phyloP scores from a whole-genome alignment of 139 green algal species.

The Micractinium conductrix region DNA sequence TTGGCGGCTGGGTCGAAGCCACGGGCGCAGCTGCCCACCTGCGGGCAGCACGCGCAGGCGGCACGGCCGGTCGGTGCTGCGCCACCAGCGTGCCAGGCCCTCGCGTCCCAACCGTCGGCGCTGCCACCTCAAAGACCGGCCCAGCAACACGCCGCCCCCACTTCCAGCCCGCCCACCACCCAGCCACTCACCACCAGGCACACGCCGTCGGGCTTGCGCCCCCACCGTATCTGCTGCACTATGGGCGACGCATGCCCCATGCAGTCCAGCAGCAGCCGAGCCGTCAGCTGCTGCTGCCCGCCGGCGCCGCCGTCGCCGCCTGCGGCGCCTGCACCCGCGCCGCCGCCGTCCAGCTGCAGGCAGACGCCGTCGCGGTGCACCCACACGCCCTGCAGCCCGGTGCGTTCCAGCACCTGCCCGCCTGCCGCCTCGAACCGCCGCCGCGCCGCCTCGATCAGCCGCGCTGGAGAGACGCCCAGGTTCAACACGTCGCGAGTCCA shows the following conservation, averaged over 20 bases:
- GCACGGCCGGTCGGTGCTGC: too few relatives aligned
- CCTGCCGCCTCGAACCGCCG: conserved; percentile 73
- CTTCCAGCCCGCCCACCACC: too few relatives aligned
- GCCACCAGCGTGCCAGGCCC: too few relatives aligned
- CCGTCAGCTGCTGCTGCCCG: conserved; percentile 38
- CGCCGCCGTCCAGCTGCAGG: conserved; percentile 48
- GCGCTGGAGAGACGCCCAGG: conserved; percentile 84
- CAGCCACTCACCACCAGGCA: conserved; percentile 97
- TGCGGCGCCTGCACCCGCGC: too few relatives aligned
- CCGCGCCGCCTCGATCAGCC: conserved; percentile 49
- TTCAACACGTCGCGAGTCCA: conserved; percentile 94
- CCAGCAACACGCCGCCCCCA: too few relatives aligned
- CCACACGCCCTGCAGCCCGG: conserved; percentile 47
- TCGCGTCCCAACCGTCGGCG: too few relatives aligned
- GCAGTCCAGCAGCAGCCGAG: conserved; percentile 88
- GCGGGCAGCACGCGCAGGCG: too few relatives aligned
- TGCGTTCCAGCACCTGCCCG: conserved; percentile 78
- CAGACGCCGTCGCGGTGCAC: conserved; percentile 69
- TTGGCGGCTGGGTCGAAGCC: conserved; percentile 82
- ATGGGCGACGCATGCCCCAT: conserved; percentile 95
- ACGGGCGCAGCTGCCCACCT: conserved; percentile 81
- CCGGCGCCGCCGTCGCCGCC: background rate
- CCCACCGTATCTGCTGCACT: conserved; percentile 86
- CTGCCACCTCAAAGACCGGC: too few relatives aligned
- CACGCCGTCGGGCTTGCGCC: conserved; percentile 90